phyloP scores from a whole-genome alignment of 768 basidiomycete species.

The Lactarius hengduanensis region DNA sequence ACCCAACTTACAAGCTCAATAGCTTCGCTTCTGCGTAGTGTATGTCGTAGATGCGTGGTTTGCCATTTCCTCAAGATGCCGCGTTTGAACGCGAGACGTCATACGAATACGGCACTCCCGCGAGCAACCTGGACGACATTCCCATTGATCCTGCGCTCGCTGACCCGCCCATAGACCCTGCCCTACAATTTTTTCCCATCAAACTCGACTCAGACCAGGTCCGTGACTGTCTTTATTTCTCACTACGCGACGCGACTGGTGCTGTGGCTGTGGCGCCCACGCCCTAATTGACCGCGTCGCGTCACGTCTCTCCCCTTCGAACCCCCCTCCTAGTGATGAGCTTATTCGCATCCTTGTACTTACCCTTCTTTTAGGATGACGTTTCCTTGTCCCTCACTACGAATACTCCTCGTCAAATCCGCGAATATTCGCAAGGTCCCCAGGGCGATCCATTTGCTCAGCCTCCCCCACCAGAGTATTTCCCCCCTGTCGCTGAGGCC shows the following conservation, averaged over 20 bases:
- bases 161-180: conserved; percentile 52
- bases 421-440: conserved; percentile 67
- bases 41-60: conserved; percentile 51
- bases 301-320: conserved; percentile 44
- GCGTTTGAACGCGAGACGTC: conserved; percentile 54
- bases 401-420: conserved; percentile 31
- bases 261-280: conserved; percentile 31
- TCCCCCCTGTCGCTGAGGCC: conserved; percentile 45
- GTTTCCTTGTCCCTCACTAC: conserved; percentile 26
- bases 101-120: conserved; percentile 59
- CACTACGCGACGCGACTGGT: conserved; percentile 28
- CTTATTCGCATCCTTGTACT: conserved; percentile 23
- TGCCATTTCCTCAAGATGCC: conserved; percentile 52
- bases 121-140: conserved; percentile 56
- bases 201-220: conserved; percentile 37
- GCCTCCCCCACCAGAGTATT: conserved; percentile 52
- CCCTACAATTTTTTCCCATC: conserved; percentile 39
- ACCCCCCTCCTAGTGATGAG: conserved; percentile 6
- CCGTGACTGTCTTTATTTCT: conserved; percentile 32
- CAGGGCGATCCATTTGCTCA: conserved; percentile 84
- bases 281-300: conserved; percentile 60
- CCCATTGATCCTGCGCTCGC: conserved; percentile 79
- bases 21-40: conserved; percentile 14
- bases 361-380: conserved; percentile 17
- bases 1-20: conserved; percentile 10